A percentile compares a stretch with the other conserved stretches of the same genome.
Conservation (phyloP, 2,329 filamentous ascomycete species). For the Cladosporium sp. region DNA sequence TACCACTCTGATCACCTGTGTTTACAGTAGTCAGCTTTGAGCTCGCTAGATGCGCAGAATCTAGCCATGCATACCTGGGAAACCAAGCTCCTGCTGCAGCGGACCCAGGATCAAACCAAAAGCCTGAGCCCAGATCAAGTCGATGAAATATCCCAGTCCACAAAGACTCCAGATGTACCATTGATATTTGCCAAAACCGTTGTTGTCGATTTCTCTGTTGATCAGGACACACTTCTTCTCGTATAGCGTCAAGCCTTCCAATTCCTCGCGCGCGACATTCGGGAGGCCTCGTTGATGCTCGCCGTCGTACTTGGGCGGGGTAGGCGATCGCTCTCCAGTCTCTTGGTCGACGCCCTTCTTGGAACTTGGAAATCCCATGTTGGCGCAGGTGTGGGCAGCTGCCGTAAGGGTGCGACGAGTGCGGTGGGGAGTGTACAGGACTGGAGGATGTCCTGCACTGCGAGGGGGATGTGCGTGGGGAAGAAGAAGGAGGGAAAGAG, state of each 20-base stretch:
- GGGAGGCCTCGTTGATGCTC: background rate
- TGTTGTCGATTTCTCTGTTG: slow-evolving; percentile 47
- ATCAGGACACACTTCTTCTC: slow-evolving; percentile 44
- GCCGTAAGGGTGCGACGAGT: too few species aligned
- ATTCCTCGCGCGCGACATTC: slow-evolving; percentile 14
- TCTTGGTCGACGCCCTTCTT: background rate
- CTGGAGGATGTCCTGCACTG: background rate
- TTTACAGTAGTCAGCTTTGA: background rate
- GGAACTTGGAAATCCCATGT: background rate
- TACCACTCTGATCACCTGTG: slow-evolving; percentile 36
- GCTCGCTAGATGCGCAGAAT: background rate
- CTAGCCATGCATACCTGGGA: slow-evolving; percentile 28
- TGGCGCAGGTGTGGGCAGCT: background rate
- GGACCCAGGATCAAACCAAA: slow-evolving; percentile 53
- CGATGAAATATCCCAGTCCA: slow-evolving; percentile 53
- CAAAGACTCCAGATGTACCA: slow-evolving; percentile 50
- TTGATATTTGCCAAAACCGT: slow-evolving; percentile 53
- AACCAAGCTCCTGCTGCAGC: slow-evolving; percentile 55
- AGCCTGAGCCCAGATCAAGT: slow-evolving; percentile 56
- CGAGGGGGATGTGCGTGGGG: background rate
- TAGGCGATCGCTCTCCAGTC: background rate
- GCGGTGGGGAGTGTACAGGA: background rate
- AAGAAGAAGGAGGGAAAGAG: background rate
- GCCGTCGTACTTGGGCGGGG: slow-evolving; percentile 5
- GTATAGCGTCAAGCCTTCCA: slow-evolving; percentile 33